These are phyloP conservation scores for Cladosporium sp. DNA, from an alignment of 2,329 filamentous ascomycete species.

Conservation along the genomic window DNA sequence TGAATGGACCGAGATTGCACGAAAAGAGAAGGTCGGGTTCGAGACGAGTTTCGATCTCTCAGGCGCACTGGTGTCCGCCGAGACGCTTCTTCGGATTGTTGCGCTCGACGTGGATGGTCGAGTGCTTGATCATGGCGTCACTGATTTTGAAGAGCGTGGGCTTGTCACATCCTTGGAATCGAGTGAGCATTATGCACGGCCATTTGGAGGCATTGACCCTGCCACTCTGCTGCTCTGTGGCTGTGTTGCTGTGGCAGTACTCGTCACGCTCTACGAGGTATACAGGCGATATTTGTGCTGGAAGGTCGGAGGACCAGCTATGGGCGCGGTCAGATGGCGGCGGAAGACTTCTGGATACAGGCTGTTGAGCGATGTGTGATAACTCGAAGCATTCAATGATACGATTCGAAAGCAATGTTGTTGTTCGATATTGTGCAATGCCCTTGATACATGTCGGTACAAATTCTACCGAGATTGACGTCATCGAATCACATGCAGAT, in stretches of 20 bases:
- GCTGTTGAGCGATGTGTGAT: slow-evolving; percentile 27
- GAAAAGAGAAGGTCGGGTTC: slow-evolving; percentile 26
- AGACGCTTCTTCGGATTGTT: slow-evolving; percentile 33
- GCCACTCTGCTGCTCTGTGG: not conserved
- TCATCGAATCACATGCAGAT: slow-evolving; percentile 2
- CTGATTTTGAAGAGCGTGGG: slow-evolving; percentile 4
- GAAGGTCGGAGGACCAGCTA: slow-evolving; percentile 26
- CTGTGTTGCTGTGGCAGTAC: not conserved
- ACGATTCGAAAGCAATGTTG: not conserved
- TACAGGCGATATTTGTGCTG: slow-evolving; percentile 33
- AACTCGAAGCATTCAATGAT: not conserved
- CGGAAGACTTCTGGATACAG: slow-evolving; percentile 29
- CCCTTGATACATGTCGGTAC: not conserved
- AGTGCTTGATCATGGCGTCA: slow-evolving; percentile 30
- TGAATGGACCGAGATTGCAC: slow-evolving; percentile 26
- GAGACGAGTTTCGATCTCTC: slow-evolving; percentile 26
- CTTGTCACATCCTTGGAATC: not conserved
- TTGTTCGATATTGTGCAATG: not conserved
- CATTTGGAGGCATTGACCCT: not conserved
- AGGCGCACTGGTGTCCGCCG: not conserved
- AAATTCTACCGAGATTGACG: not conserved
- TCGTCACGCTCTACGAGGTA: slow-evolving; percentile 31
- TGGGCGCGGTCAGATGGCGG: slow-evolving; percentile 31
- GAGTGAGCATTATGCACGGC: too few species aligned
- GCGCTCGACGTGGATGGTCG: slow-evolving; percentile 31